Evolutionary conservation across 768 basidiomycete species (phyloP), one percentile per base, ranked within the genome.

Genomic region (Calvatia gigantea): DNA sequence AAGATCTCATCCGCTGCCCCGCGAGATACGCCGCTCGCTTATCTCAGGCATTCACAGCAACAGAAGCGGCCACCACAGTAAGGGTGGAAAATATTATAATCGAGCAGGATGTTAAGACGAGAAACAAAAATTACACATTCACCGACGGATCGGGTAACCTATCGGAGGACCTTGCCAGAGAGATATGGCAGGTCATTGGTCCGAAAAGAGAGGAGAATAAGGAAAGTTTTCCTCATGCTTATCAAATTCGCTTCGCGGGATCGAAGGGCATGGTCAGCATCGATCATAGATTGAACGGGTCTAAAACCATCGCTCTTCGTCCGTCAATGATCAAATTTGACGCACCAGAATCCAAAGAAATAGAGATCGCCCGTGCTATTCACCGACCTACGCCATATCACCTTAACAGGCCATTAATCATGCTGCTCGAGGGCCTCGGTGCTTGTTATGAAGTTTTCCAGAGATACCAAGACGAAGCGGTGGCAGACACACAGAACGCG

Each of bases 1-100:
- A 49, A 4, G 60, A 62, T 1, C 70, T 87, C 9, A 78, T 77
- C 9, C 70, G 67, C 46, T 86, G 84, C 58, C 86, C 86, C 3
- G 84, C 86, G 19, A 77, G 86, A 48, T 87, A 84, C 64, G 87
- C 78, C 0, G 88, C 88, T 4, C 73, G 88, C 15, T 74, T 89
- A 35, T 84, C 85, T 6, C 86, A 84, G 63, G 85, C 85, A 0
- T 90, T 89, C 65, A 88, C 87, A 0, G 79, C 86, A 1, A 90
- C 87, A 0, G 85, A 89, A 57, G 69, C 73, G 21, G 80, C 82
- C 3, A n/a, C n/a, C n/a, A 47, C 44, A 6, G 65, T 79, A 11
- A 60, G 67, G 23, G 61, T 75, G 0, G 68, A 73, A 7, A 81
- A 87, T 63, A 76, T 85, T 25, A 61, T 73, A 25, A 29, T 58